Evolutionary conservation across 1,139 yeast species (phyloP).

Genomic region (Scheffersomyces illinoinensis): DNA sequence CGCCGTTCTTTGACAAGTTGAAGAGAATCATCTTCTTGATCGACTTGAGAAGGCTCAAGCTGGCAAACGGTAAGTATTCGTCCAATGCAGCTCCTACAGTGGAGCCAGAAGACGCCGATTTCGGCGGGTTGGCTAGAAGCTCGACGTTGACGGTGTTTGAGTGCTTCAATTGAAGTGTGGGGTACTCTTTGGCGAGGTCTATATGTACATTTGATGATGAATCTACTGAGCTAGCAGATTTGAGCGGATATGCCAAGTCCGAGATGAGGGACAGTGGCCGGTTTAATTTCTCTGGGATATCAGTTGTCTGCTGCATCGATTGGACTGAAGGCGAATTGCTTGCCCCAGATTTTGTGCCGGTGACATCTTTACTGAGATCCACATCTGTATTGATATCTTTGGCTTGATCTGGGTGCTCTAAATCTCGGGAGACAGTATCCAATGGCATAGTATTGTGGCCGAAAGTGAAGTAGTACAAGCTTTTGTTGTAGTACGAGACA

Average conservation of each 20-base stretch:
- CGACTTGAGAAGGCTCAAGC: constrained; percentile 61
- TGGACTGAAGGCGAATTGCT: background rate
- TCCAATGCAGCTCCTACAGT: constrained; percentile 11
- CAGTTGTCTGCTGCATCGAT: background rate
- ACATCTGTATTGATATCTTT: constrained; percentile 8
- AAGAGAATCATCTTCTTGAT: constrained; percentile 54
- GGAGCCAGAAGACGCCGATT: constrained; percentile 9
- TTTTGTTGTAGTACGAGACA: constrained; percentile 60
- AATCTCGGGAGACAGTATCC: background rate
- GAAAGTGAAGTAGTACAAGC: constrained; percentile 57
- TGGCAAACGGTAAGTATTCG: constrained; percentile 44
- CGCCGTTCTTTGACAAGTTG: constrained; percentile 41
- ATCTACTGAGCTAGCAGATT: background rate
- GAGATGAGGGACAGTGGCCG: background rate
- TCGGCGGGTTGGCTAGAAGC: constrained; percentile 26
- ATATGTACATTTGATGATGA: constrained; percentile 11
- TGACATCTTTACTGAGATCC: constrained; percentile 1
- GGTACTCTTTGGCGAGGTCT: constrained; percentile 31
- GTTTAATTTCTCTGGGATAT: background rate
- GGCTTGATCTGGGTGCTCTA: constrained; percentile 13
- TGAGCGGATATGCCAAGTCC: background rate
- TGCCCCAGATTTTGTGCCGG: background rate
- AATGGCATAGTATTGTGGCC: constrained; percentile 28
- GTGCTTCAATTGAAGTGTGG: constrained; percentile 33
- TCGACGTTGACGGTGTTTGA: constrained; percentile 30